Conservation (phyloP, 306 rosid genomes). For the Fragaria ananassa region DNA sequence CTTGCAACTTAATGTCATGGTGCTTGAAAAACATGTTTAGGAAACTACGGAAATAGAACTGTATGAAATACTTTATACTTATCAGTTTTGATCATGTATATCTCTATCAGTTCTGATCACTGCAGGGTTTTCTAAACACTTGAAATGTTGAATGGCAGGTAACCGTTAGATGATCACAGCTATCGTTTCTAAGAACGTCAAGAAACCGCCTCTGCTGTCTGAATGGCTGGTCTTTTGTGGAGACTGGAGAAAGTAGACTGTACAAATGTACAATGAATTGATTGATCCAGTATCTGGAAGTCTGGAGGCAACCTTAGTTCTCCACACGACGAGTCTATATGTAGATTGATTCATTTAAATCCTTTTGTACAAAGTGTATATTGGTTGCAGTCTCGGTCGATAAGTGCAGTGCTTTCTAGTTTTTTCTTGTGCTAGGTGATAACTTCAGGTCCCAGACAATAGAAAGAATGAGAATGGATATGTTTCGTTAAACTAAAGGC, state of each 20-base stretch:
- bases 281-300: not conserved
- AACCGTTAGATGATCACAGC: not conserved
- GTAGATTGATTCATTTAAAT: not conserved
- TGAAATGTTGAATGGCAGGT: not conserved
- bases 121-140: not conserved
- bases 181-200: not conserved
- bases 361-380: not conserved
- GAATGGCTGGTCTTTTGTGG: not conserved
- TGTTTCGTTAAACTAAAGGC: not conserved
- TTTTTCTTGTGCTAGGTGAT: not conserved
- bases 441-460: not conserved
- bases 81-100: not conserved
- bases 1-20: not conserved
- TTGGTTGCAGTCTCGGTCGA: not conserved
- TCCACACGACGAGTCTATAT: not conserved
- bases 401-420: not conserved
- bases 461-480: not conserved
- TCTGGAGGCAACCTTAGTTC: not conserved
- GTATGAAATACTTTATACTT: not conserved
- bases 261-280: constrained; percentile 1
- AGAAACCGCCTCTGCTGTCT: not conserved
- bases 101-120: not conserved
- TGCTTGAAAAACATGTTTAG: not conserved
- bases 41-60: not conserved
- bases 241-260: not conserved